phyloP scores from a whole-genome alignment of 2,329 filamentous ascomycete genomes.

The Amesomyces nigricolor region DNA sequence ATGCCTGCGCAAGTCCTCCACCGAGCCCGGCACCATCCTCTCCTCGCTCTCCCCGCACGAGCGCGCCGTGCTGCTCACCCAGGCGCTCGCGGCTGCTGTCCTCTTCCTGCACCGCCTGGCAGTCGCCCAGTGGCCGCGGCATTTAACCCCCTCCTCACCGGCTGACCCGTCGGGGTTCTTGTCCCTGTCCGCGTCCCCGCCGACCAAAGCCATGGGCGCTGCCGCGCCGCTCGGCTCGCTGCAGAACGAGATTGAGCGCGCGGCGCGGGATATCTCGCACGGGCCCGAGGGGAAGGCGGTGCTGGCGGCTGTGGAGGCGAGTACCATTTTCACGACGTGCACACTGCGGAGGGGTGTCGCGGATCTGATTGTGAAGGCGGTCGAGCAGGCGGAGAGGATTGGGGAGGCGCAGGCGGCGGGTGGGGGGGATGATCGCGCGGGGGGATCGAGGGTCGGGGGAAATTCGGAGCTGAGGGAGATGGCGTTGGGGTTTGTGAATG shows the following conservation, averaged over 20 bases:
- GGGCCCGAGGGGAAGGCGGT: conserved; percentile 12
- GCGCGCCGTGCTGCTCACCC: conserved; percentile 23
- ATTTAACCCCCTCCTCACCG: neutral
- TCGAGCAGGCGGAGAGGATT: conserved; percentile 16
- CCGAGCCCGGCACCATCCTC: conserved; percentile 18
- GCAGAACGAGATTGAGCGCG: conserved; percentile 12
- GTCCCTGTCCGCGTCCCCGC: too few species aligned
- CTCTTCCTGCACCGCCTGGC: conserved; percentile 25
- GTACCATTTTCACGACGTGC: conserved; percentile 22
- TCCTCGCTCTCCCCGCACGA: conserved; percentile 24
- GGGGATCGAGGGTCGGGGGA: conserved; percentile 16
- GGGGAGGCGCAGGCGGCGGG: neutral
- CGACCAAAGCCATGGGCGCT: too few species aligned
- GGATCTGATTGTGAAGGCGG: conserved; percentile 21
- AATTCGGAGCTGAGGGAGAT: conserved; percentile 25
- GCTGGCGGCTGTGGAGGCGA: conserved; percentile 22
- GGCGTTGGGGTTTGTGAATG: conserved; percentile 24
- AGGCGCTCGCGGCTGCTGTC: conserved; percentile 19
- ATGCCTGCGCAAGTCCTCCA: conserved; percentile 16
- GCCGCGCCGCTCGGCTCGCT: conserved; percentile 11
- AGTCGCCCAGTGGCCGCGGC: conserved; percentile 22
- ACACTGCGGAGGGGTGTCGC: conserved; percentile 16
- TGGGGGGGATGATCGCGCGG: neutral
- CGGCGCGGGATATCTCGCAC: too few species aligned
- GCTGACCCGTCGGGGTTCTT: too few species aligned